These are phyloP conservation scores for Myrica gale DNA, from an alignment of 306 rosid species.

Conservation along the genomic window DNA sequence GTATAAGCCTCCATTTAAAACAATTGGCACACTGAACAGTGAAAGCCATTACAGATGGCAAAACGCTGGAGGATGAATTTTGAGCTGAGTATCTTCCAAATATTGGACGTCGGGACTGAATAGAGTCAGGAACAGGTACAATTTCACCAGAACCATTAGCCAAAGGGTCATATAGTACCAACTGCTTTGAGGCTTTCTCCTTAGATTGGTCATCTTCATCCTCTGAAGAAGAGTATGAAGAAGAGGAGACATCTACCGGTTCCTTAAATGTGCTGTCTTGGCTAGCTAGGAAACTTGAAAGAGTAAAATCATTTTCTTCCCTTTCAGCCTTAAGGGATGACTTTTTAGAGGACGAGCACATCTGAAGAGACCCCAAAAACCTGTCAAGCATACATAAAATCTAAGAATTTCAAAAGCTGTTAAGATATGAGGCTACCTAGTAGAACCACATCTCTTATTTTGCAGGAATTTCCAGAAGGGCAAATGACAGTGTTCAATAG, in stretches of 20 bases:
- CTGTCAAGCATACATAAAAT: constrained; percentile 21
- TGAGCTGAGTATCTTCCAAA: constrained; percentile 20
- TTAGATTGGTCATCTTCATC: constrained; percentile 46
- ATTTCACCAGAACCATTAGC: constrained; percentile 34
- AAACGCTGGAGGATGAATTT: constrained; percentile 42
- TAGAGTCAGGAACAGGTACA: constrained; percentile 41
- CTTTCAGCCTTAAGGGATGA: constrained; percentile 37
- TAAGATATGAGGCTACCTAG: no score
- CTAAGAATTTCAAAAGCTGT: neutral
- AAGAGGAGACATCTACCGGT: constrained; percentile 36
- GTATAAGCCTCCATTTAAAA: constrained; percentile 94
- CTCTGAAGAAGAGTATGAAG: constrained; percentile 48
- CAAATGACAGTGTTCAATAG: no score
- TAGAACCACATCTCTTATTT: no score
- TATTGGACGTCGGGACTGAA: constrained; percentile 25
- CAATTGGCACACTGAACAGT: constrained; percentile 89
- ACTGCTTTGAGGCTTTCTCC: constrained; percentile 46
- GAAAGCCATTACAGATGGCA: constrained; percentile 81
- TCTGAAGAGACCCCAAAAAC: constrained; percentile 34
- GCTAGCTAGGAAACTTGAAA: constrained; percentile 29
- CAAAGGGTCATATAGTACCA: constrained; percentile 66
- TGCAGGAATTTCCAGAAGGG: no score
- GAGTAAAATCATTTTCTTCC: constrained; percentile 29
- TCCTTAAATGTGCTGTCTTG: constrained; percentile 22
- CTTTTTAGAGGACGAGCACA: constrained; percentile 33